Evolutionary conservation across 2,329 filamentous ascomycete genomes (phyloP), one percentile per base, ranked within the genome.

Genomic region (Monosporascus ibericus): DNA sequence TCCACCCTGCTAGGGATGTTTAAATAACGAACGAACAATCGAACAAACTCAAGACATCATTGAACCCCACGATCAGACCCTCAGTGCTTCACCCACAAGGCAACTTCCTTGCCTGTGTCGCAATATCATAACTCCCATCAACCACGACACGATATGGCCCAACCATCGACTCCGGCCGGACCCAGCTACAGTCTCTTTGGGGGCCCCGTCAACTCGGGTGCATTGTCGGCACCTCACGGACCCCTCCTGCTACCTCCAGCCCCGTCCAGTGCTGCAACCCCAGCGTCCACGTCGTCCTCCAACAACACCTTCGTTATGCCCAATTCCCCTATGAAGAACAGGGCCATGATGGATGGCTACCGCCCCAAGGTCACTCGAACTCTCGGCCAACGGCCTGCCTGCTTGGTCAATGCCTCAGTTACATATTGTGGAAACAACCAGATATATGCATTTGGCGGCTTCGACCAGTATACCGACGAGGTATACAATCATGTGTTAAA

Each of bases 391-490:
- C 84, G 92, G 60, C 94, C 94, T 38, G 92, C 94, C 37, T 97
- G 92, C 67, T 79, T 99, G 48, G 92, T 99, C 60, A 99, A 99
- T 76, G 94, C 94, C 49, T 97, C 94, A 1, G 92, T 97, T 55
- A 99, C 94, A n/a, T 96, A 96, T 70, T 96, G 94, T 65, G 92
- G 92, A 54, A 94, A 96, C 72, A 94, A 97, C 68, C 86, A 94
- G 70, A 97, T 99, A 63, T 97, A 95, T 71, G 94, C 92, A 11
- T 99, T 99, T 75, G 94, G 94, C 44, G 94, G 94, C 18, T 99
- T 99, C 66, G 94, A 99, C 67, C 92, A 97, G 71, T 97, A 96
- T 68, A 99, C 94, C 0, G 94, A 99, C 69, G 94, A 99, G 75
- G 89, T 99, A 18, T 99, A 99, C 73, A 99, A 99, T 67, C 94